These are phyloP conservation scores for Knufia fluminis DNA, from an alignment of 2,329 filamentous ascomycete genomes.

Conservation along the genomic window DNA sequence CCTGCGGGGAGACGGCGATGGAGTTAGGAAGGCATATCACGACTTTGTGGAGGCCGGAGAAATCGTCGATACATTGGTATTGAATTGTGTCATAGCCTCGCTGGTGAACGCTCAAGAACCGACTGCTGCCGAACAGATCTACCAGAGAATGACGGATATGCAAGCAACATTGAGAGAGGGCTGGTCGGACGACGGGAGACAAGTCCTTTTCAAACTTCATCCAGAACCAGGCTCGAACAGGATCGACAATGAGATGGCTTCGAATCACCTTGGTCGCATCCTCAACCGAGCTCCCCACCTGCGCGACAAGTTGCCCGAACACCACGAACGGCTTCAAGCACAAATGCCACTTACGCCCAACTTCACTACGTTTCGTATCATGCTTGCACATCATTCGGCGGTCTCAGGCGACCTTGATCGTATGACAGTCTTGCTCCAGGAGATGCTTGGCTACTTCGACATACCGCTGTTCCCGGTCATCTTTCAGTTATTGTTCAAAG, in stretches of 20 bases:
- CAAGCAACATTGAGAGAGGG: slow-evolving; percentile 32
- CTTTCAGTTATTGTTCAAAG: slow-evolving; percentile 73
- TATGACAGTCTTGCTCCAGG: slow-evolving; percentile 62
- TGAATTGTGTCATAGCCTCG: slow-evolving; percentile 78
- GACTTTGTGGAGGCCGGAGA: slow-evolving; percentile 78
- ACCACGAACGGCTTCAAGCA: slow-evolving; percentile 55
- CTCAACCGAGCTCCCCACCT: slow-evolving; percentile 38
- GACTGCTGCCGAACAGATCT: slow-evolving; percentile 67
- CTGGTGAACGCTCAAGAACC: slow-evolving; percentile 69
- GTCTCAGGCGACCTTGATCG: slow-evolving; percentile 61
- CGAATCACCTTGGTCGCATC: slow-evolving; percentile 37
- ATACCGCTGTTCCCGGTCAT: slow-evolving; percentile 65
- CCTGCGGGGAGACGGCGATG: slow-evolving; percentile 61
- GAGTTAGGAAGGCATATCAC: slow-evolving; percentile 66
- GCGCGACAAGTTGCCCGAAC: slow-evolving; percentile 42
- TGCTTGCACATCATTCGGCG: slow-evolving; percentile 65
- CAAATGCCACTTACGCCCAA: slow-evolving; percentile 62
- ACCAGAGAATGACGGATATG: slow-evolving; percentile 68
- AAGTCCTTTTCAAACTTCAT: slow-evolving; percentile 19
- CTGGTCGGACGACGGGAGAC: slow-evolving; percentile 27
- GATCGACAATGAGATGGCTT: slow-evolving; percentile 31
- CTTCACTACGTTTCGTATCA: slow-evolving; percentile 66
- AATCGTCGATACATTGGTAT: slow-evolving; percentile 73
- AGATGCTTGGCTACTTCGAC: slow-evolving; percentile 61
- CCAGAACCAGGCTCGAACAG: slow-evolving; percentile 31